Evolutionary conservation across 306 rosid genomes (phyloP), one percentile per base, ranked within the genome.

Genomic region (Castanea sativa): DNA sequence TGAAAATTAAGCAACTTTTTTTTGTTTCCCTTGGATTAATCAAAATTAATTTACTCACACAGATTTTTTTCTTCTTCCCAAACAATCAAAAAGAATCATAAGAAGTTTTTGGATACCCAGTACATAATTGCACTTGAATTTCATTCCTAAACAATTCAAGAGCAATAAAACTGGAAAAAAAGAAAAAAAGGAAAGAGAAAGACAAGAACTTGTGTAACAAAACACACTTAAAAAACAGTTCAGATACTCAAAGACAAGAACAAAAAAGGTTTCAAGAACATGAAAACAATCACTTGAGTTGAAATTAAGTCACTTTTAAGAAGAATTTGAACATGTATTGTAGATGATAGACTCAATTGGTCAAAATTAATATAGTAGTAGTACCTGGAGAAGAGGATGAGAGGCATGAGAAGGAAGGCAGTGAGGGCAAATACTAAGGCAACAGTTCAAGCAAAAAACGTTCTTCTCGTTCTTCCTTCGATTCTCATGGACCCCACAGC

Each of bases 381-480:
- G 13, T 87, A 92, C 98, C 98, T 94, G 97, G 79, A 94, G 96
- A 19, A 94, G 98, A 69, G 98, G 98, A 41, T 94, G 98, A 19
- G 89, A 78, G 41, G 83, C 86, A 84, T 92, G 98, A 20, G 90
- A 80, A 56, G 96, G 87, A 75, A 94, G 87, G 80, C 98, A 94
- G 97, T 94, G 96, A 57, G 94, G 94, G 98, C 98, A 94, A 80
- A 94, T 85, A 87, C 86, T 82, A 79, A 89, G 91, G 87, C 97
- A 92, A 82, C 97, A 94, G 91, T 89, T 89, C 80, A 94, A 80
- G 88, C 98, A 94, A 70, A 92, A 94, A 73, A 94, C 85, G 97
- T 94, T 94, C 92, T 88, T 92, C 88, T 94, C 97, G 94, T 90
- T 94, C 94, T 94, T 94, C 92, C 97, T 84, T 79, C 89, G 91